Evolutionary conservation across 768 basidiomycete species (phyloP), one percentile per base, ranked within the genome.

Genomic region (Leccinum longicurvipes): DNA sequence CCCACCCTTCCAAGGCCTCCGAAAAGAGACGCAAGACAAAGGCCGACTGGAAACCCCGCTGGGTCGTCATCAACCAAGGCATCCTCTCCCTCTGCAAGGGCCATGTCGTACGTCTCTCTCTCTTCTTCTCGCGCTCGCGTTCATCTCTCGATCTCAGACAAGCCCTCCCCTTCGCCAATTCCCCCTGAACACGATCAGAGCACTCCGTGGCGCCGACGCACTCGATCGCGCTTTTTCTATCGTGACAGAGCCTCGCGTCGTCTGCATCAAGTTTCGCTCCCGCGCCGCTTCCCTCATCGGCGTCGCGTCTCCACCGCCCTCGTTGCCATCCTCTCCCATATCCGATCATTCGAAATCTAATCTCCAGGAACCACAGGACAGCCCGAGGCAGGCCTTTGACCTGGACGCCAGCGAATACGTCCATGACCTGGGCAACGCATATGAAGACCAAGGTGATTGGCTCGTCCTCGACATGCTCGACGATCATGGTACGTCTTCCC

Each of bases 31-130:
- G 56, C 29, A 76, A 64, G 65, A 61, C 67, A 59, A 77, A 76
- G 55, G 56, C 82, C 11, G 86, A 85, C 50, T 89, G 87, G 87
- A 77, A 79, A 47, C 75, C 81, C 15, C 72, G 84, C 5, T 87
- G 84, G 81, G 73, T 83, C 44, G 73, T 87, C n/a, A 77, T 89
- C 27, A 73, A 76, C 51, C 78, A 82, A 23, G 86, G 84, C 0
- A 62, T 74, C 21, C 66, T 89, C n/a, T 75, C 70, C 50, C 64
- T 89, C 15, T 82, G 75, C 61, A 82, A 79, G 62, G 75, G 79
- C 24, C 76, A 79, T 27, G 69, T 76, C 56, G 87, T 87, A 62
- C 47, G 5, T 50, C 34, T 52, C 78, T 73, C 24, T 25, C 46
- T 25, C 34, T 53, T 34, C 24, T 23, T 17, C 31, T 15, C 24